phyloP scores from a whole-genome alignment of 106 monocot species.

The Allium fistulosum region DNA sequence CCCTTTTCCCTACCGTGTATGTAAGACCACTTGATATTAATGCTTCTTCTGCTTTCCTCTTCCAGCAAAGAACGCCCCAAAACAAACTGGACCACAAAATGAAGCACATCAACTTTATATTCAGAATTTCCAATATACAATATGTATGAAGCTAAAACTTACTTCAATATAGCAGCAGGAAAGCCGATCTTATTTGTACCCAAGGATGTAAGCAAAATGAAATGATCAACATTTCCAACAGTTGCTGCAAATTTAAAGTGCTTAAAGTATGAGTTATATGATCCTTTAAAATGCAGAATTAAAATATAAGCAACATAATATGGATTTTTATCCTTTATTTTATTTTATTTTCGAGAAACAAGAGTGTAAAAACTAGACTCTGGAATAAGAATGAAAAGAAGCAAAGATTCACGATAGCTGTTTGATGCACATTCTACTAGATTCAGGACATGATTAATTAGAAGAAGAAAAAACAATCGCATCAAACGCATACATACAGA shows the following conservation, averaged over 20 bases:
- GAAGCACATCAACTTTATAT: not conserved
- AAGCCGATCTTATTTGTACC: constrained; percentile 87
- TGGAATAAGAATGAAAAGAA: not conserved
- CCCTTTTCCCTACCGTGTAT: constrained; percentile 60
- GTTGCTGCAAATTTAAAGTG: constrained; percentile 41
- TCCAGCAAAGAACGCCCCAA: constrained; percentile 92
- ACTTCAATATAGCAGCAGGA: constrained; percentile 91
- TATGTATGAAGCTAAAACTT: constrained; percentile 9
- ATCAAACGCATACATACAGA: too few species aligned
- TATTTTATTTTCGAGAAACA: too few species aligned
- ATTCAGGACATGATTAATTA: too few species aligned
- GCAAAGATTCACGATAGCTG: too few species aligned
- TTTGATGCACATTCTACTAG: too few species aligned
- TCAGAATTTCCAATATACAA: not conserved
- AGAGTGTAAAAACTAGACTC: too few species aligned
- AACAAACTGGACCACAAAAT: constrained; percentile 56
- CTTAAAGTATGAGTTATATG: not conserved
- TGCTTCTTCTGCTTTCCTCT: constrained; percentile 92
- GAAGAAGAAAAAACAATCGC: too few species aligned
- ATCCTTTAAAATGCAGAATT: too few species aligned
- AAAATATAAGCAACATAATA: too few species aligned
- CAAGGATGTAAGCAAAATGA: constrained; percentile 89
- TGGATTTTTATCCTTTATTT: too few species aligned
- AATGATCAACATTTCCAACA: constrained; percentile 61
- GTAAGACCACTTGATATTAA: constrained; percentile 80